Conservation (phyloP, 2,329 filamentous ascomycete genomes). For the Clonostachys chloroleuca region DNA sequence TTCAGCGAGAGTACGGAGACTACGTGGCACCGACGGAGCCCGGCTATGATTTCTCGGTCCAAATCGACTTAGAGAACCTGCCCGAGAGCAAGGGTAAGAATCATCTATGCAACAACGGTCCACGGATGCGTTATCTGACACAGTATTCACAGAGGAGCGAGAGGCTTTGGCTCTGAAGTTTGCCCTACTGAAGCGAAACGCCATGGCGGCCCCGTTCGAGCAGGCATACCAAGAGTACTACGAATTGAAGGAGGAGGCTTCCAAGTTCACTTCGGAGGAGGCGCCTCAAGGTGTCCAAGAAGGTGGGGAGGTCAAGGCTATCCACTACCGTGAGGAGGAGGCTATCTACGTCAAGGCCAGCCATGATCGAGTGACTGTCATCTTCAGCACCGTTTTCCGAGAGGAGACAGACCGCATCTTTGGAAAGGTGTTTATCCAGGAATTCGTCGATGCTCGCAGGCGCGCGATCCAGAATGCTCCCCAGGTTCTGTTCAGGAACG, state of each 20-base stretch:
- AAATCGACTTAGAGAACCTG: constrained; percentile 83
- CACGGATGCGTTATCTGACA: neutral
- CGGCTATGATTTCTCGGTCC: constrained; percentile 93
- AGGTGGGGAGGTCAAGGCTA: constrained; percentile 88
- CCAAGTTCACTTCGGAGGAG: constrained; percentile 88
- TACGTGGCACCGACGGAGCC: constrained; percentile 85
- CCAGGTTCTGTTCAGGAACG: constrained; percentile 93
- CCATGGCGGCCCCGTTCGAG: constrained; percentile 98
- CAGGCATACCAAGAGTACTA: constrained; percentile 93
- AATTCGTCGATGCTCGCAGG: constrained; percentile 94
- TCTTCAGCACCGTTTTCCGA: constrained; percentile 96
- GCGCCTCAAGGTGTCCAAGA: constrained; percentile 87
- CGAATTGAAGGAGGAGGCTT: constrained; percentile 78
- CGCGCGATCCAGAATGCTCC: constrained; percentile 97
- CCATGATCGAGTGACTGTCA: constrained; percentile 95
- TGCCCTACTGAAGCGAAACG: constrained; percentile 92
- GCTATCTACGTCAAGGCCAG: constrained; percentile 98
- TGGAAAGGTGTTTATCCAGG: constrained; percentile 96
- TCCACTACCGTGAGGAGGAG: constrained; percentile 98
- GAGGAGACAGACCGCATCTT: constrained; percentile 98
- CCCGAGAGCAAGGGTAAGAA: constrained; percentile 69
- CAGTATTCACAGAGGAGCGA: constrained; percentile 58
- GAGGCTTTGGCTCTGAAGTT: constrained; percentile 85
- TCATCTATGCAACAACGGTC: neutral
- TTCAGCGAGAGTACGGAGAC: constrained; percentile 89